A percentile compares a stretch with the other conserved stretches of the same genome.
Evolutionary conservation across 257 asterid species (phyloP).

Genomic region (Forsythia viridissima): DNA sequence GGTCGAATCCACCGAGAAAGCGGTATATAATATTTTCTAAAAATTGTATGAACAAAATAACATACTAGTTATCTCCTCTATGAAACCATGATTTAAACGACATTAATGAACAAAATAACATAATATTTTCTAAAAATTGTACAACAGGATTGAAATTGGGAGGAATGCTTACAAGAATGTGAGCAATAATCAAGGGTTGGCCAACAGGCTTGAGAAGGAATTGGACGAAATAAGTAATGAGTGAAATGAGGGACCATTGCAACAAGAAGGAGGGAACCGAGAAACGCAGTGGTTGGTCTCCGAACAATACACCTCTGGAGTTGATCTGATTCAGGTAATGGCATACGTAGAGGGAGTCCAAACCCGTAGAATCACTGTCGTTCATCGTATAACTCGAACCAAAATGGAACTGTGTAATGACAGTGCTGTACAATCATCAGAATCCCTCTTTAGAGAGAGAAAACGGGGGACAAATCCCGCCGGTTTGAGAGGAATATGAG

Average conservation of each 20-base stretch:
- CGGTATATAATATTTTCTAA: no score
- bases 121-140: no score
- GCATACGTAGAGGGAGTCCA: constrained; percentile 32
- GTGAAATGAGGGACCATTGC: constrained; percentile 59
- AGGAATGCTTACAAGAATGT: constrained; percentile 55
- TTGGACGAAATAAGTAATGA: constrained; percentile 46
- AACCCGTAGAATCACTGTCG: constrained; percentile 18
- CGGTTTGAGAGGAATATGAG: not conserved
- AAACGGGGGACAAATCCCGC: not conserved
- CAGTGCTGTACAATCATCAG: not conserved
- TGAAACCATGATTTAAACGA: no score
- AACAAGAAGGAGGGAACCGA: constrained; percentile 51
- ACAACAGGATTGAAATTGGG: not conserved
- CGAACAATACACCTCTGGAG: constrained; percentile 42
- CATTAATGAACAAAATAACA: no score
- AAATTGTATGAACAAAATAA: no score
- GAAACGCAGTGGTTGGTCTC: constrained; percentile 46
- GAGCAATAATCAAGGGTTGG: constrained; percentile 67
- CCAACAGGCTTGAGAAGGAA: constrained; percentile 57
- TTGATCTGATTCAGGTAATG: constrained; percentile 37
- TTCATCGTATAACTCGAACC: constrained; percentile 23
- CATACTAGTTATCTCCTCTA: no score
- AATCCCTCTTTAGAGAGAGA: constrained; percentile 7
- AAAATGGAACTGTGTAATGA: not conserved
- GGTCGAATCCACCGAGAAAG: no score